Evolutionary conservation across 441 rosid genomes (phyloP).

Genomic region (Lepidium campestre): DNA sequence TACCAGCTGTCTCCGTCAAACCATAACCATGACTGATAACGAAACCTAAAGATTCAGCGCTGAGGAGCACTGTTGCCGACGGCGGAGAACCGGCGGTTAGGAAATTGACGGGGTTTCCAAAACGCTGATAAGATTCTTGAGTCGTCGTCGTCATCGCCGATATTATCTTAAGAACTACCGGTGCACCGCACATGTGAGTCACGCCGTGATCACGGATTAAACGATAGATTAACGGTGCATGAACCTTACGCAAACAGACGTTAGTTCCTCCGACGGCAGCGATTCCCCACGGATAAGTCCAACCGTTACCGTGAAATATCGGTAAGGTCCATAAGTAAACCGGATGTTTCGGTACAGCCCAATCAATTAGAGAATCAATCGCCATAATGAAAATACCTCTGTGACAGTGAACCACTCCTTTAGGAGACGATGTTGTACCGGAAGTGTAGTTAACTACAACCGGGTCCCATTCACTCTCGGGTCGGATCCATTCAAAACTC

Average conservation of each 20-base stretch:
- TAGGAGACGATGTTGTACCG: slow-evolving; percentile 66
- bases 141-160: too few species aligned
- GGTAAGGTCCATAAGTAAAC: slow-evolving; percentile 63
- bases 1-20: slow-evolving; percentile 46
- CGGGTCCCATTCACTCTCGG: slow-evolving; percentile 43
- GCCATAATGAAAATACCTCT: slow-evolving; percentile 37
- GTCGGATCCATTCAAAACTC: slow-evolving; percentile 35
- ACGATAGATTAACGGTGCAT: slow-evolving; percentile 28
- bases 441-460: slow-evolving; percentile 45
- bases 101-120: slow-evolving; percentile 35
- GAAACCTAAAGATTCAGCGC: slow-evolving; percentile 56
- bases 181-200: slow-evolving; percentile 76
- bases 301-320: slow-evolving; percentile 65
- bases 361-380: slow-evolving; percentile 38
- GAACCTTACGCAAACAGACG: slow-evolving; percentile 46
- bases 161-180: slow-evolving; percentile 58
- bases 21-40: slow-evolving; percentile 58
- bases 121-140: neutral
- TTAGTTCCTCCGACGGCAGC: slow-evolving; percentile 65
- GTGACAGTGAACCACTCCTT: slow-evolving; percentile 62
- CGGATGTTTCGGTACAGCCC: slow-evolving; percentile 50
- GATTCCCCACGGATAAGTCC: slow-evolving; percentile 63
- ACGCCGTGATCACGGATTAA: slow-evolving; percentile 38
- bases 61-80: slow-evolving; percentile 38
- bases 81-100: slow-evolving; percentile 64